Conservation (phyloP, 2,329 filamentous ascomycete species). For the Truncatella angustata region DNA sequence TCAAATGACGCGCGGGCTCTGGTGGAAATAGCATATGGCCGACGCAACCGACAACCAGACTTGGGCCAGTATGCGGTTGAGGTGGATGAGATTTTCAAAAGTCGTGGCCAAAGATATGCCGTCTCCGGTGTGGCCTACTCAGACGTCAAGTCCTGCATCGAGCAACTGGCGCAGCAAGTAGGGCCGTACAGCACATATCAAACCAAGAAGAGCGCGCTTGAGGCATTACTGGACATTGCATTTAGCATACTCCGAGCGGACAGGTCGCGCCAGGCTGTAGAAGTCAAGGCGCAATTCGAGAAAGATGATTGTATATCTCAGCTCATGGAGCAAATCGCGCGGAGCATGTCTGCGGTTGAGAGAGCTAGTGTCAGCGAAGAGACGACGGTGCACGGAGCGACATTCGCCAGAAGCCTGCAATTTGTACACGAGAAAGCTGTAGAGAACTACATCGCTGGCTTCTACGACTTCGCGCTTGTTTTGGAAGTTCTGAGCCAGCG, state of each 20-base stretch:
- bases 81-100: neutral
- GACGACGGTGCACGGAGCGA: neutral
- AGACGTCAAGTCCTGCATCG: neutral
- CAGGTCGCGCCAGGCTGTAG: neutral
- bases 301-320: neutral
- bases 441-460: neutral
- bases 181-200: neutral
- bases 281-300: neutral
- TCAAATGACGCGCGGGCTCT: neutral
- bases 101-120: neutral
- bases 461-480: conserved; percentile 1
- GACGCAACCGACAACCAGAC: neutral
- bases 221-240: neutral
- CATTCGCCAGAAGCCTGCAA: neutral
- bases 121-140: neutral
- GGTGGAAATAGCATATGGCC: neutral
- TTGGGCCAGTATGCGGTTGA: neutral
- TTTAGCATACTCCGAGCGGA: neutral
- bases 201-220: neutral
- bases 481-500: neutral
- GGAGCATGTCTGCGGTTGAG: neutral
- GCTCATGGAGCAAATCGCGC: neutral
- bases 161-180: neutral
- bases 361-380: neutral
- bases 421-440: neutral